Percentiles rank a stretch among this genome's conserved stretches.
Conservation (phyloP, 2,329 filamentous ascomycete species). For the Nemania sp. region DNA sequence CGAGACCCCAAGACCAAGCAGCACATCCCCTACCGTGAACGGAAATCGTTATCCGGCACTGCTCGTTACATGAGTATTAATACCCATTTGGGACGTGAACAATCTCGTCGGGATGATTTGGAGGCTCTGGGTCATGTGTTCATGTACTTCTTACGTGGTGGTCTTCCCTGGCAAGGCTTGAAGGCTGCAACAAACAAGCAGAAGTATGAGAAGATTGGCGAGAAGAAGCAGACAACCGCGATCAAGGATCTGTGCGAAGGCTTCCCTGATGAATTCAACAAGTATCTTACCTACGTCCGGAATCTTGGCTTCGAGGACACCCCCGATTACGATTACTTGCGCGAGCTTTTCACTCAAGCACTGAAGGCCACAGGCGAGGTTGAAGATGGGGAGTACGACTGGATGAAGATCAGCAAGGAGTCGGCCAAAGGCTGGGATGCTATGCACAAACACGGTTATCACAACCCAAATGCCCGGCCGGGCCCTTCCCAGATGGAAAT, state of each 20-base stretch:
- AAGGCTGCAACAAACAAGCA: conserved; percentile 87
- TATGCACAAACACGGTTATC: conserved; percentile 76
- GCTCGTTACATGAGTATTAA: conserved; percentile 99
- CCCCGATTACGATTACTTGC: conserved; percentile 97
- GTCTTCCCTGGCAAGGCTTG: conserved; percentile 77
- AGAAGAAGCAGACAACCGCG: conserved; percentile 98
- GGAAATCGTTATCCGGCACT: conserved; percentile 96
- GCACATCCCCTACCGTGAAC: conserved; percentile 96
- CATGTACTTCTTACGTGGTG: conserved; percentile 79
- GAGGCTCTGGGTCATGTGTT: conserved; percentile 85
- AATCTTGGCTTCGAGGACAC: conserved; percentile 99
- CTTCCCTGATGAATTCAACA: conserved; percentile 97
- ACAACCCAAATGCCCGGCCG: conserved; percentile 81
- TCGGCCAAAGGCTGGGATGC: conserved; percentile 91
- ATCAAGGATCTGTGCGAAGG: conserved; percentile 98
- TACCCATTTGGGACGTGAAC: conserved; percentile 94
- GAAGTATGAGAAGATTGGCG: conserved; percentile 99
- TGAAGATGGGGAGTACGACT: conserved; percentile 98
- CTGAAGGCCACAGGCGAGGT: conserved; percentile 94
- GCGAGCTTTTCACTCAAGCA: conserved; percentile 95
- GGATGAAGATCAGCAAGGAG: conserved; percentile 94
- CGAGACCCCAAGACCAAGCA: conserved; percentile 99
- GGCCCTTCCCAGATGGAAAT: conserved; percentile 88
- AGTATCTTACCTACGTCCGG: conserved; percentile 96
- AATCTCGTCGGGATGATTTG: conserved; percentile 94